Evolutionary conservation across 148 eudicot species (phyloP).

Genomic region (Vaccinium macrocarpon): DNA sequence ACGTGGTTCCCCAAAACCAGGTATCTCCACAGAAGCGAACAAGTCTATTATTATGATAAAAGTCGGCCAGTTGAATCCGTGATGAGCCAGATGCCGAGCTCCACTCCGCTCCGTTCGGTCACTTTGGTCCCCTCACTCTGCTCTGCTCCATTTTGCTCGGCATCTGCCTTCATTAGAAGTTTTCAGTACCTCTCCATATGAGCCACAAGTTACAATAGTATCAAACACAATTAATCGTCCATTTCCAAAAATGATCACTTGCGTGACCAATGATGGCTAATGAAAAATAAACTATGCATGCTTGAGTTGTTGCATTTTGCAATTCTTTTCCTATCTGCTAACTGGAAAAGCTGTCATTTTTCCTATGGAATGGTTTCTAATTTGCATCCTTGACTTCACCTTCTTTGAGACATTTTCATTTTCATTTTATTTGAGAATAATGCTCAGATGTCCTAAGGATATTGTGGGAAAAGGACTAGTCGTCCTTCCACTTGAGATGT

Average conservation of each 20-base stretch:
- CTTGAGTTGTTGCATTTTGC: background rate
- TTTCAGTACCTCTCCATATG: too few relatives aligned
- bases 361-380: background rate
- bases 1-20: too few relatives aligned
- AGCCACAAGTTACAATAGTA: background rate
- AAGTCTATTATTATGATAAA: too few relatives aligned
- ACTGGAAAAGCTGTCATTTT: background rate
- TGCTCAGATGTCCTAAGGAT: constrained; percentile 19
- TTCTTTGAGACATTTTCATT: background rate
- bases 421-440: background rate
- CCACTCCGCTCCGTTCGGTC: too few relatives aligned
- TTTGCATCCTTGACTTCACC: background rate
- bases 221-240: background rate
- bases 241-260: background rate
- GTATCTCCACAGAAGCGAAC: too few relatives aligned
- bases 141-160: too few relatives aligned
- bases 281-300: background rate
- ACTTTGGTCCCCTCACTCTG: too few relatives aligned
- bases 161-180: too few relatives aligned
- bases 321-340: background rate
- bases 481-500: too few relatives aligned
- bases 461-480: constrained; percentile 24
- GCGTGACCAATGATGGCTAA: background rate
- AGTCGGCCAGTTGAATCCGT: too few relatives aligned
- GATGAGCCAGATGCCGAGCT: too few relatives aligned